phyloP scores from a whole-genome alignment of 768 basidiomycete genomes.

The Amanita fuliginea region DNA sequence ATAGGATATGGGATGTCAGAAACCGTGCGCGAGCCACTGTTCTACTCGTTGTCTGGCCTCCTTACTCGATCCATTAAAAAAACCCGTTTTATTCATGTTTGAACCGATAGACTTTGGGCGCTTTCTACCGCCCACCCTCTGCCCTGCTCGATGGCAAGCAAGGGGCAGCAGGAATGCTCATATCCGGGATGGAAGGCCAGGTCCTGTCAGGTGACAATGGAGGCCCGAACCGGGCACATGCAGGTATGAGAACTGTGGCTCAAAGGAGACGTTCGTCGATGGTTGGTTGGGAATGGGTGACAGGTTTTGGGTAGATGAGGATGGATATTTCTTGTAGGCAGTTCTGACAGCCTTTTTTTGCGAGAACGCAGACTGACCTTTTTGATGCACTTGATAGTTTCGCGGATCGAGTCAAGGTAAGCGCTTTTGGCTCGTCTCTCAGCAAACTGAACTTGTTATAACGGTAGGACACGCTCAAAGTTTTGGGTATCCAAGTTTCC shows the following conservation, averaged over 20 bases:
- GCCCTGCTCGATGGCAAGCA: slow-evolving; percentile 34
- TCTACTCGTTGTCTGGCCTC: background rate
- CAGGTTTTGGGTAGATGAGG: slow-evolving; percentile 45
- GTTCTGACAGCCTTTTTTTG: background rate
- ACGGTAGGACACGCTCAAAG: slow-evolving; percentile 62
- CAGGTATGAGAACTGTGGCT: slow-evolving; percentile 52
- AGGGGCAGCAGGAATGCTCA: slow-evolving; percentile 45
- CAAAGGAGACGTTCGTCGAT: slow-evolving; percentile 51
- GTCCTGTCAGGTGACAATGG: slow-evolving; percentile 46
- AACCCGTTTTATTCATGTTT: too few species aligned
- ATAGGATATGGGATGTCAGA: slow-evolving; percentile 69
- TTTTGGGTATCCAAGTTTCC: slow-evolving; percentile 73
- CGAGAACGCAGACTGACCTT: background rate
- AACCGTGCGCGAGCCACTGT: slow-evolving; percentile 27
- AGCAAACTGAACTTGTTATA: too few species aligned
- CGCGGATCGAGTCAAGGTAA: slow-evolving; percentile 49
- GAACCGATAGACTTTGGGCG: slow-evolving; percentile 39
- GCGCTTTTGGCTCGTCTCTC: too few species aligned
- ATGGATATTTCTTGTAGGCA: slow-evolving; percentile 57
- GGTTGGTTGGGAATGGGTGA: slow-evolving; percentile 78
- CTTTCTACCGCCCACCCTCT: slow-evolving; percentile 30
- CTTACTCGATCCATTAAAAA: background rate
- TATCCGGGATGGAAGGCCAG: slow-evolving; percentile 57
- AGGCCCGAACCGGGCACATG: slow-evolving; percentile 18
- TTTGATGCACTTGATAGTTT: slow-evolving; percentile 25